Evolutionary conservation across 2,329 filamentous ascomycete genomes (phyloP).

Genomic region (Ascochyta rabiei): DNA sequence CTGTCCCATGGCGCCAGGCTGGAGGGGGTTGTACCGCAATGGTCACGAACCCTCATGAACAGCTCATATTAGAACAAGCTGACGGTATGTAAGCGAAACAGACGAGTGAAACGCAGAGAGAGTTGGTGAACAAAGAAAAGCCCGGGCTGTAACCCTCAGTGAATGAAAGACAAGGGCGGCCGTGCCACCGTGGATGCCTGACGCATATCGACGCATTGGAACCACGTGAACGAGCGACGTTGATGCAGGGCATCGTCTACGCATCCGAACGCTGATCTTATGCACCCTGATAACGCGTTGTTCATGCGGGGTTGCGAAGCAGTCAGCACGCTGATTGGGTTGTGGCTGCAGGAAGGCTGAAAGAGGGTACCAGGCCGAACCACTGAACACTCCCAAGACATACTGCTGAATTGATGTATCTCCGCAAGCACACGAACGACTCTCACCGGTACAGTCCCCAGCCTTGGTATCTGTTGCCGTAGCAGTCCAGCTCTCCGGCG

Average conservation of each 20-base stretch:
- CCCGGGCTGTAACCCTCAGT: background rate
- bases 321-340: constrained; percentile 5
- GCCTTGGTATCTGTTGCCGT: constrained; percentile 60
- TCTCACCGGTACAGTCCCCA: constrained; percentile 58
- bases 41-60: background rate
- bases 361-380: constrained; percentile 3
- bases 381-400: background rate
- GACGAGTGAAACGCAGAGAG: background rate
- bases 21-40: background rate
- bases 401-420: no score
- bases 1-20: constrained; percentile 2
- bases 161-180: background rate
- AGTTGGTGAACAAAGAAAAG: background rate
- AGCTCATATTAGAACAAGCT: background rate
- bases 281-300: background rate
- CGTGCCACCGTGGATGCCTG: background rate
- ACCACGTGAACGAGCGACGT: background rate
- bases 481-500: constrained; percentile 55
- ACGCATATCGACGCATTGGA: background rate
- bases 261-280: background rate
- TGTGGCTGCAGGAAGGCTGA: constrained; percentile 1
- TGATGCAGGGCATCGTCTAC: background rate
- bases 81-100: background rate
- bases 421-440: background rate
- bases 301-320: constrained; percentile 2